A percentile compares a stretch with the other conserved stretches of the same genome.
phyloP scores from a whole-genome alignment of 129 eudicot species.

The Cynara cardunculus region DNA sequence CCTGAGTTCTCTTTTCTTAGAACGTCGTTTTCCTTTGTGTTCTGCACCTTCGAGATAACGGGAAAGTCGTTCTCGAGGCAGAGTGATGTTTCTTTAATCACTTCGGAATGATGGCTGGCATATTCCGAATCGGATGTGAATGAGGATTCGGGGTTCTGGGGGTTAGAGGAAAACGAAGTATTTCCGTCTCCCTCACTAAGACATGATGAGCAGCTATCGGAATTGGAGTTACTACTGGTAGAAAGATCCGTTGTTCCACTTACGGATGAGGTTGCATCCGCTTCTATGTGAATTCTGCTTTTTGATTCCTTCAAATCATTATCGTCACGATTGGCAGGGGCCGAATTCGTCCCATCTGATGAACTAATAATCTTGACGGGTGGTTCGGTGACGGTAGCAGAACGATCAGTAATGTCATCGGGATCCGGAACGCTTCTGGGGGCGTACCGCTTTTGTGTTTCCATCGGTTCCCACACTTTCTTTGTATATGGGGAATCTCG shows the following conservation, averaged over 20 bases:
- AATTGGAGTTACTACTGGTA: conserved; percentile 42
- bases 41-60: conserved; percentile 15
- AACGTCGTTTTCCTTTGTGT: conserved; percentile 11
- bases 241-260: conserved; percentile 45
- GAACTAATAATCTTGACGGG: conserved; percentile 25
- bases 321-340: conserved; percentile 12
- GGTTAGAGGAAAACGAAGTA: conserved; percentile 52
- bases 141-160: conserved; percentile 61
- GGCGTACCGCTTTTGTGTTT: conserved; percentile 39
- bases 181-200: conserved; percentile 89
- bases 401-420: conserved; percentile 42
- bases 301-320: conserved; percentile 30
- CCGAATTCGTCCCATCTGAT: conserved; percentile 17
- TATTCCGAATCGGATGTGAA: conserved; percentile 81
- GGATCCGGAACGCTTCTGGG: conserved; percentile 53
- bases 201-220: conserved; percentile 85
- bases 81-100: conserved; percentile 44
- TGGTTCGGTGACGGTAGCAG: conserved; percentile 33
- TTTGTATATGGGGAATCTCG: conserved; percentile 44
- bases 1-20: conserved; percentile 6
- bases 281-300: conserved; percentile 10
- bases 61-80: conserved; percentile 34
- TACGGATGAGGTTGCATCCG: conserved; percentile 23
- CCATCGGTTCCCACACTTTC: conserved; percentile 90
- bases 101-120: conserved; percentile 59